phyloP scores from a whole-genome alignment of 139 green algal species.

The Tetradesmus lagerheimii region DNA sequence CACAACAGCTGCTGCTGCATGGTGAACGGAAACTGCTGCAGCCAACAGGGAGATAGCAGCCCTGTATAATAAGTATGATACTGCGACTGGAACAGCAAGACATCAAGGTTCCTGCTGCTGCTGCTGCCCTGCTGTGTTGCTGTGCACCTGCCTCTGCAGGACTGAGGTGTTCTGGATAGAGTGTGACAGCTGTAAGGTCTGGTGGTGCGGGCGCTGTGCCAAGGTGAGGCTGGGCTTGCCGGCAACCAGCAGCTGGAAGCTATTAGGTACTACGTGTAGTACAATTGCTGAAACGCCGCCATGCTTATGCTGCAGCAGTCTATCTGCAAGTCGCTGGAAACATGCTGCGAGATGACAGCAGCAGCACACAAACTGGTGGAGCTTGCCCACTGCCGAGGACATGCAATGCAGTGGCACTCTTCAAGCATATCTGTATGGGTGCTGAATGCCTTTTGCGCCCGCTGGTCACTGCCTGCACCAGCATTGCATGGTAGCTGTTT shows the following conservation, averaged over 20 bases:
- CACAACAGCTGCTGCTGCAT: neutral
- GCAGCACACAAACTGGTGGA: no score
- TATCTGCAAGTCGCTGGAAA: neutral
- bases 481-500: slow-evolving; percentile 15
- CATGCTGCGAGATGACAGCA: neutral
- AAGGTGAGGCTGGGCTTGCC: slow-evolving; percentile 48
- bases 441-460: no score
- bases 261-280: no score
- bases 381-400: no score
- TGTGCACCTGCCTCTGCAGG: slow-evolving; percentile 49
- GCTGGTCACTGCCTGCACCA: slow-evolving; percentile 8
- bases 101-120: neutral
- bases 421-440: no score
- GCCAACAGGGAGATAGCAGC: no score
- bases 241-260: neutral
- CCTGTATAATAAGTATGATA: no score
- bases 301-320: neutral
- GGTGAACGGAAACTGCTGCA: neutral
- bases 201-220: slow-evolving; percentile 80
- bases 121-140: no score
- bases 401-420: no score
- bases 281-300: neutral
- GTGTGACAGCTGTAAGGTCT: slow-evolving; percentile 82
- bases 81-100: neutral
- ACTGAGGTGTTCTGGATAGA: slow-evolving; percentile 86